A percentile compares a stretch with the other conserved stretches of the same genome.
phyloP scores from a whole-genome alignment of 257 asterid species.

The Nicotiana knightiana region DNA sequence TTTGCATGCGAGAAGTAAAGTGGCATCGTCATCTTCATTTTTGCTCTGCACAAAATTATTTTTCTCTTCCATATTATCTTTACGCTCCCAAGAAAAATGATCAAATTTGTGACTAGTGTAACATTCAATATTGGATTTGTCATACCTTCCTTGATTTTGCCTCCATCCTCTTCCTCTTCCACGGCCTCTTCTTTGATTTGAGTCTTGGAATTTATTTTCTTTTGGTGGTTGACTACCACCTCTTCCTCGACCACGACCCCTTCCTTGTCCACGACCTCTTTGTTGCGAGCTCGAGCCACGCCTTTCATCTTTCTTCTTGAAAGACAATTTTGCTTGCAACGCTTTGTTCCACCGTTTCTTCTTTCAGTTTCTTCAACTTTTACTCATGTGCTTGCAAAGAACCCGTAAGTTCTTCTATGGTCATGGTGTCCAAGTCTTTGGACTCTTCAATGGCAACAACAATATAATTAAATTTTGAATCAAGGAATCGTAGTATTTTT shows the following conservation, averaged over 20 bases:
- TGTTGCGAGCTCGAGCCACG: too few relatives aligned
- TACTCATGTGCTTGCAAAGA: background rate
- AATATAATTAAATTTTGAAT: too few relatives aligned
- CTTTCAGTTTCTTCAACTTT: too few relatives aligned
- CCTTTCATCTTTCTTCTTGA: too few relatives aligned
- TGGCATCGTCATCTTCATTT: too few relatives aligned
- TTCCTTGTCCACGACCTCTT: too few relatives aligned
- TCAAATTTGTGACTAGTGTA: background rate
- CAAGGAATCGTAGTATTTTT: background rate
- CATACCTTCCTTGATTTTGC: background rate
- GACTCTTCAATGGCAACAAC: too few relatives aligned
- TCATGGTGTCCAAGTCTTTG: background rate
- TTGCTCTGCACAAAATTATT: too few relatives aligned
- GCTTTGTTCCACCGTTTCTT: background rate
- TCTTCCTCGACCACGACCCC: too few relatives aligned
- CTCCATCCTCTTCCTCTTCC: background rate
- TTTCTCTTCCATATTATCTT: background rate
- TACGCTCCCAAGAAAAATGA: too few relatives aligned
- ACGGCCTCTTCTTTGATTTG: background rate
- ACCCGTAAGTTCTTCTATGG: background rate
- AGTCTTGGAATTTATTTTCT: background rate
- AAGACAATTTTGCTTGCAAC: background rate
- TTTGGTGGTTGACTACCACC: too few relatives aligned
- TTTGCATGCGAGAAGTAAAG: too few relatives aligned
- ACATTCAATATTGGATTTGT: background rate